phyloP scores from a whole-genome alignment of 495 filamentous ascomycete species.

The Aspergillus kassunensis region DNA sequence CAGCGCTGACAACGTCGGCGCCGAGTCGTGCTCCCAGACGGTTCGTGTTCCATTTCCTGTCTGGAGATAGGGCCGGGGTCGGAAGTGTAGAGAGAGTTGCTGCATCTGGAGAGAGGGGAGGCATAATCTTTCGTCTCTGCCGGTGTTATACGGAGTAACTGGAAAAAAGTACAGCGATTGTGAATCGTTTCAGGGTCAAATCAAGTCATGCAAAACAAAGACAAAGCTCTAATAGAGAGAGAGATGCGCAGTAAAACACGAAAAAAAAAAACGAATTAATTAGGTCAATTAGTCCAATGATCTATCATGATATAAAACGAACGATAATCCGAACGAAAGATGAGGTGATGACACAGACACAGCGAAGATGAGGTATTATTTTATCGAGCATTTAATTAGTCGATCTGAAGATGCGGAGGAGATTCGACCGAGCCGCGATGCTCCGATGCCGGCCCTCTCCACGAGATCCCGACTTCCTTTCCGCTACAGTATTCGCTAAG shows the following conservation, averaged over 20 bases:
- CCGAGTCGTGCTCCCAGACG: slow-evolving; percentile 63
- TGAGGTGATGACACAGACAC: no score
- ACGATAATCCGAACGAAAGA: not conserved
- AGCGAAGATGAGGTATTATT: slow-evolving; percentile 12
- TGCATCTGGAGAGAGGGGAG: slow-evolving; percentile 27
- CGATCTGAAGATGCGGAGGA: not conserved
- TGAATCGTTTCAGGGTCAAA: no score
- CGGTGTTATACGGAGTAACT: no score
- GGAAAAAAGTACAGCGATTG: no score
- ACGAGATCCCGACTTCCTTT: not conserved
- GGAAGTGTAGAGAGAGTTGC: slow-evolving; percentile 22
- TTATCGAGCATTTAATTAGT: slow-evolving; percentile 8
- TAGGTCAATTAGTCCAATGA: not conserved
- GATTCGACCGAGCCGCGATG: not conserved
- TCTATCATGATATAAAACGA: not conserved
- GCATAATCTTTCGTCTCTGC: slow-evolving; percentile 26
- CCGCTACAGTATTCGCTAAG: no score
- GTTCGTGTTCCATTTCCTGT: slow-evolving; percentile 70
- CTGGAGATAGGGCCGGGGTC: not conserved
- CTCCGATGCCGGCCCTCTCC: slow-evolving; percentile 14
- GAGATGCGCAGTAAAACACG: not conserved
- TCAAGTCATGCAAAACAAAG: not conserved
- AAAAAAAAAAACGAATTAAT: not conserved
- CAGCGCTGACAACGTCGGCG: slow-evolving; percentile 71
- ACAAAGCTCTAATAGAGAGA: no score